Base-by-base conservation (phyloP, 2,329 filamentous ascomycete species). In the Aspergillaceae sp. region DNA sequence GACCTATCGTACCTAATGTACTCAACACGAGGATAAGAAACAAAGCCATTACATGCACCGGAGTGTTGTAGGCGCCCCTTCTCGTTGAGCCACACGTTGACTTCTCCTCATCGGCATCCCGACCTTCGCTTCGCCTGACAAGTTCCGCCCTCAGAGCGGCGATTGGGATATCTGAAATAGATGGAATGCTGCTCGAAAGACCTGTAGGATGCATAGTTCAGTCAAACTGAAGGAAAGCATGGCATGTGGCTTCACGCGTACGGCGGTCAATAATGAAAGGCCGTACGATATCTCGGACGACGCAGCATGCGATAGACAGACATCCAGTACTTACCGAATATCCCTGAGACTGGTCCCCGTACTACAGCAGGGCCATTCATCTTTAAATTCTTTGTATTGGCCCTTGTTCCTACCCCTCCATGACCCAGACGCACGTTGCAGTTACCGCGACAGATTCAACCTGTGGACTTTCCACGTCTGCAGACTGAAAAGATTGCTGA, bases 1-100 rank as follows among this genome's bases (percentile, higher is more conserved):
- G n/a, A 4, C 29, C 26, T 30, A 38, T 53, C 19, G 40, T 61
- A 70, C 68, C 68, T 33, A 70, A 56, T 40, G 67, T 70, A 49
- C 67, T 70, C 46, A 86, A 62, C 0, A 67, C 59, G 44, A 87
- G 69, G 46, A 87, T 85, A 35, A 87, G 67, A 48, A 85, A 71
- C 47, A 87, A 65, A 38, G 84, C 84, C 57, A 81, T 77, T 43
- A 87, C 76, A 61, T 87, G 84, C 37, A 82, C 69, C 2, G 76
- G 70, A 0, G 80, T 84, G 53, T 87, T 82, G 65, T 87, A 87
- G 4, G 55, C 54, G 32, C 67, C 67, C 29, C 56, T 52, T 37
- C 59, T 54, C 9, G 48, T 56, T 29, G 65, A 66, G 40, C 68
- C 68, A 47, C 68, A 70, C 38, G 56, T 49, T 42, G 64, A 51